Conservation (phyloP, 163 green algal species). For the Volvox carteri region DNA sequence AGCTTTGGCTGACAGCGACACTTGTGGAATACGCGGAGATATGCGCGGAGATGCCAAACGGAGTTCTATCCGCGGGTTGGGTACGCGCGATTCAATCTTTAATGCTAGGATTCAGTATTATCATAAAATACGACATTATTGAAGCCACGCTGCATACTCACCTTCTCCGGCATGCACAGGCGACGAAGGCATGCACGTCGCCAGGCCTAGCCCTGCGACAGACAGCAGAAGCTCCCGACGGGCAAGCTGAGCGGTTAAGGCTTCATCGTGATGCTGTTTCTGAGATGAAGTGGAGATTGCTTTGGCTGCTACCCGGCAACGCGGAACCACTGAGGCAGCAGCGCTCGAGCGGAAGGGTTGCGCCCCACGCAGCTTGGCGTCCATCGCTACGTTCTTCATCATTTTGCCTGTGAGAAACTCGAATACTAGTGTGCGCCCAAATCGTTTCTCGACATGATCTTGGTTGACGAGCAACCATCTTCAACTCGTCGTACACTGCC, state of each 20-base stretch:
- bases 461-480: too few relatives aligned
- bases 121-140: not conserved
- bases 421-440: too few relatives aligned
- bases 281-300: not conserved
- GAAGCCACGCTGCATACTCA: not conserved
- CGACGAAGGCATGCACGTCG: not conserved
- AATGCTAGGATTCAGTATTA: not conserved
- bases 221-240: constrained; percentile 3
- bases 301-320: not conserved
- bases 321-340: not conserved
- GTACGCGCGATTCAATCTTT: not conserved
- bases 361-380: too few relatives aligned
- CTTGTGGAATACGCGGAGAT: not conserved
- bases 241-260: not conserved
- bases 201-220: constrained; percentile 9
- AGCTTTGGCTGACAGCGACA: too few relatives aligned
- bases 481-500: too few relatives aligned
- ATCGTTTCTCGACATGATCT: too few relatives aligned
- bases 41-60: not conserved
- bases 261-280: not conserved
- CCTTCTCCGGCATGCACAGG: constrained; percentile 18
- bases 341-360: too few relatives aligned
- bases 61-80: not conserved
- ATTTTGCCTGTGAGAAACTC: too few relatives aligned
- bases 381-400: too few relatives aligned